A percentile compares a stretch with the other conserved stretches of the same genome.
phyloP scores from a whole-genome alignment of 1,284 basidiomycete genomes.

The Clitocybe nebularis region DNA sequence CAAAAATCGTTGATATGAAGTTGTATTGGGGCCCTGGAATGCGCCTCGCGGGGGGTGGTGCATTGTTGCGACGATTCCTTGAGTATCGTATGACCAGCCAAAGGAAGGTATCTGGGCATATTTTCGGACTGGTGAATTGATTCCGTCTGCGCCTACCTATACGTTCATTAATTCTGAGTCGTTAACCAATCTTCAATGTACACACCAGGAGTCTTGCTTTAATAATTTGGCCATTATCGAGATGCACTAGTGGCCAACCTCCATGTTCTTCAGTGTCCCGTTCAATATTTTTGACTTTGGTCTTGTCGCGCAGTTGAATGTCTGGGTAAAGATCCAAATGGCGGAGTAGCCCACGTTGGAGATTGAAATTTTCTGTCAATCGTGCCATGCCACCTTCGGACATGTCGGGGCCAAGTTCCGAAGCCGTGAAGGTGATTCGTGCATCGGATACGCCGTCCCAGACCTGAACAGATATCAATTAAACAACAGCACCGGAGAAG shows the following conservation, averaged over 20 bases:
- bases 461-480: slow-evolving; percentile 48
- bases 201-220: slow-evolving; percentile 71
- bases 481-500: slow-evolving; percentile 6
- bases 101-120: slow-evolving; percentile 87
- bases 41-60: slow-evolving; percentile 58
- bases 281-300: slow-evolving; percentile 64
- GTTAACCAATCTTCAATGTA: slow-evolving; percentile 9
- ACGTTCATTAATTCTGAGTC: slow-evolving; percentile 9
- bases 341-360: slow-evolving; percentile 77
- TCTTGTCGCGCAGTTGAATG: slow-evolving; percentile 60
- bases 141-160: slow-evolving; percentile 93
- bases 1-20: slow-evolving; percentile 93
- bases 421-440: slow-evolving; percentile 67
- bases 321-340: slow-evolving; percentile 42
- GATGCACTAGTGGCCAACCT: slow-evolving; percentile 72
- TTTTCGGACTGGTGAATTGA: slow-evolving; percentile 88
- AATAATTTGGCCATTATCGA: slow-evolving; percentile 59
- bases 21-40: slow-evolving; percentile 65
- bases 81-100: slow-evolving; percentile 90
- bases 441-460: slow-evolving; percentile 88
- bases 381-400: slow-evolving; percentile 62
- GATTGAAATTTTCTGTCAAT: slow-evolving; percentile 87
- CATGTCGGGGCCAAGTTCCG: slow-evolving; percentile 37
- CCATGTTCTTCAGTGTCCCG: slow-evolving; percentile 41
- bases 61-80: slow-evolving; percentile 90